phyloP scores from a whole-genome alignment of 495 filamentous ascomycete species.

The Aspergillus sclerotiicarbonarius region DNA sequence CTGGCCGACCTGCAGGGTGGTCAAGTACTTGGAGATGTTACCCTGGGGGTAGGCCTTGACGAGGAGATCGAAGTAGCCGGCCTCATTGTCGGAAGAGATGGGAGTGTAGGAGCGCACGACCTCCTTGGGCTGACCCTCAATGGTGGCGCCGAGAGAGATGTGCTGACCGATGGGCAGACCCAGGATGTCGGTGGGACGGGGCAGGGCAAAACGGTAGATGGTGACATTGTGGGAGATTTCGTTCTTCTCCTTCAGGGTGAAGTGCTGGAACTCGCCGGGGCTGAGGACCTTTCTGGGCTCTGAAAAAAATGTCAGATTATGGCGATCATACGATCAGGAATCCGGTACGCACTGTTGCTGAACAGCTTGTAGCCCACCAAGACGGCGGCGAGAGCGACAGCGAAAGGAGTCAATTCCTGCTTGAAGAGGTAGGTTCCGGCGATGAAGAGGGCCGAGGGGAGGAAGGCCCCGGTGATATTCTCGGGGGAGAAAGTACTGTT shows the following conservation, averaged over 20 bases:
- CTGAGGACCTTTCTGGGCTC: slow-evolving; percentile 79
- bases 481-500: slow-evolving; percentile 45
- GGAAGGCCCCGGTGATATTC: slow-evolving; percentile 72
- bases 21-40: slow-evolving; percentile 92
- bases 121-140: slow-evolving; percentile 76
- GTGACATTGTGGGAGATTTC: slow-evolving; percentile 95
- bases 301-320: slow-evolving; percentile 31
- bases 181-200: slow-evolving; percentile 72
- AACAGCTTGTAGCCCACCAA: slow-evolving; percentile 65
- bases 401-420: slow-evolving; percentile 72
- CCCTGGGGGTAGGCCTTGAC: slow-evolving; percentile 97
- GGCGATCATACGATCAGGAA: background rate
- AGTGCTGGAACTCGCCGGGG: slow-evolving; percentile 82
- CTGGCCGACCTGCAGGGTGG: slow-evolving; percentile 75
- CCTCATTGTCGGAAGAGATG: slow-evolving; percentile 86
- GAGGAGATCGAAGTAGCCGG: slow-evolving; percentile 93
- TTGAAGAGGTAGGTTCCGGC: slow-evolving; percentile 74
- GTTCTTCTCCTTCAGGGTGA: slow-evolving; percentile 85
- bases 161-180: slow-evolving; percentile 98
- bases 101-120: slow-evolving; percentile 96
- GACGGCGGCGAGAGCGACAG: slow-evolving; percentile 58
- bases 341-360: slow-evolving; percentile 15
- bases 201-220: slow-evolving; percentile 92
- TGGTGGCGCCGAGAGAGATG: slow-evolving; percentile 85
- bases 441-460: slow-evolving; percentile 79